Evolutionary conservation across 2,329 filamentous ascomycete genomes (phyloP).

Genomic region (Emergomyces orientalis): DNA sequence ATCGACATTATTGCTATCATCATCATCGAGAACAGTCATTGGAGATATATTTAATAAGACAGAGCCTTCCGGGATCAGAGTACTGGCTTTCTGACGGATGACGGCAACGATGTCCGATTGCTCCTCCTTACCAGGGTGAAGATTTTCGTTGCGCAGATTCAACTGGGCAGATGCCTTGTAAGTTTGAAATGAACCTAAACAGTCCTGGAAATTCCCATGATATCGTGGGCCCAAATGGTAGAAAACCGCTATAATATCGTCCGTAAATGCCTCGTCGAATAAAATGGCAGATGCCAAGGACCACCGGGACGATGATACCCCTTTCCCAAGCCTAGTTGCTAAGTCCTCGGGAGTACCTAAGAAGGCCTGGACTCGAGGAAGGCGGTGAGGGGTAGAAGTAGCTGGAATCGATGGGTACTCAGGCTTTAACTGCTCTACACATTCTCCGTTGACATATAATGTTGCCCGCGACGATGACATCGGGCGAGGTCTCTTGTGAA

Average conservation of each 20-base stretch:
- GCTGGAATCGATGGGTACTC: constrained; percentile 74
- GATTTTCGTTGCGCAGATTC: constrained; percentile 80
- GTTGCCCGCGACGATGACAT: constrained; percentile 71
- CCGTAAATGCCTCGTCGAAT: constrained; percentile 77
- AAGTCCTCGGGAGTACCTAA: constrained; percentile 86
- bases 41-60: constrained; percentile 78
- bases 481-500: constrained; percentile 70
- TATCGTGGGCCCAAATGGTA: constrained; percentile 84
- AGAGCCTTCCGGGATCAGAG: constrained; percentile 68
- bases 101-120: constrained; percentile 84
- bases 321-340: constrained; percentile 63
- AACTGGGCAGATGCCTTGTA: constrained; percentile 87
- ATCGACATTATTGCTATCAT: constrained; percentile 60
- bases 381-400: constrained; percentile 44
- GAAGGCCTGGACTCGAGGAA: constrained; percentile 71
- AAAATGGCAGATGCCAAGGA: constrained; percentile 84
- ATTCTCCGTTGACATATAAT: constrained; percentile 86
- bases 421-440: constrained; percentile 83
- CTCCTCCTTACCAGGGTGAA: constrained; percentile 83
- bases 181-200: constrained; percentile 89
- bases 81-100: constrained; percentile 75
- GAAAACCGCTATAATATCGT: constrained; percentile 86
- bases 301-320: constrained; percentile 69
- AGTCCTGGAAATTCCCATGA: constrained; percentile 93
- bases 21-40: constrained; percentile 67